Percentiles rank a stretch among this genome's conserved stretches.
Evolutionary conservation across 805 yeast species (phyloP).

Genomic region (Millerozyma acaciae): DNA sequence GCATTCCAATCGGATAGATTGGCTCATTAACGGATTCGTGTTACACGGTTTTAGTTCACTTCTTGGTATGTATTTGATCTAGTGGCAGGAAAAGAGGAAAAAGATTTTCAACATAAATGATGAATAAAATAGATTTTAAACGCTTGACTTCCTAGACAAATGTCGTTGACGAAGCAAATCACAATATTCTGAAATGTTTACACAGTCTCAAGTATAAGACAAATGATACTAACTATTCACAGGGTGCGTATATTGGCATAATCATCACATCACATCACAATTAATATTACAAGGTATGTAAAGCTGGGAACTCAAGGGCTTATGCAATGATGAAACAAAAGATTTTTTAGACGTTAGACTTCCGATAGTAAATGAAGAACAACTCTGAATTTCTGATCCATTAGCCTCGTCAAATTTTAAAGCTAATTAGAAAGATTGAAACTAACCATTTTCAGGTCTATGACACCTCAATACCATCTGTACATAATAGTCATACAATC

Average conservation of each 20-base stretch:
- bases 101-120: slow-evolving; percentile 1
- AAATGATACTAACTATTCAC: too few relatives aligned
- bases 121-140: slow-evolving; percentile 3
- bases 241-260: too few relatives aligned
- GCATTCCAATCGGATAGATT: slow-evolving; percentile 27
- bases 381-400: slow-evolving; percentile 14
- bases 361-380: slow-evolving; percentile 23
- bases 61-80: neutral
- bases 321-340: slow-evolving; percentile 28
- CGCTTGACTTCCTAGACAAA: slow-evolving; percentile 6
- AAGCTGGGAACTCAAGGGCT: neutral
- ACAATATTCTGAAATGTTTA: slow-evolving; percentile 1
- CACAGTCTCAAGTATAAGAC: too few relatives aligned
- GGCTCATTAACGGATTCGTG: neutral
- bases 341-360: slow-evolving; percentile 41
- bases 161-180: slow-evolving; percentile 2
- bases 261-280: too few relatives aligned
- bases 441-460: too few relatives aligned
- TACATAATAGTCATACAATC: too few relatives aligned
- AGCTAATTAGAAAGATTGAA: too few relatives aligned
- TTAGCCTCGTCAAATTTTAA: neutral
- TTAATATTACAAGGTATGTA: too few relatives aligned
- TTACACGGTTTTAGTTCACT: too few relatives aligned
- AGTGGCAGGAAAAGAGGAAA: too few relatives aligned
- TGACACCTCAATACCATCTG: too few relatives aligned